Evolutionary conservation across 768 basidiomycete genomes (phyloP).

Genomic region (Imleria badia): DNA sequence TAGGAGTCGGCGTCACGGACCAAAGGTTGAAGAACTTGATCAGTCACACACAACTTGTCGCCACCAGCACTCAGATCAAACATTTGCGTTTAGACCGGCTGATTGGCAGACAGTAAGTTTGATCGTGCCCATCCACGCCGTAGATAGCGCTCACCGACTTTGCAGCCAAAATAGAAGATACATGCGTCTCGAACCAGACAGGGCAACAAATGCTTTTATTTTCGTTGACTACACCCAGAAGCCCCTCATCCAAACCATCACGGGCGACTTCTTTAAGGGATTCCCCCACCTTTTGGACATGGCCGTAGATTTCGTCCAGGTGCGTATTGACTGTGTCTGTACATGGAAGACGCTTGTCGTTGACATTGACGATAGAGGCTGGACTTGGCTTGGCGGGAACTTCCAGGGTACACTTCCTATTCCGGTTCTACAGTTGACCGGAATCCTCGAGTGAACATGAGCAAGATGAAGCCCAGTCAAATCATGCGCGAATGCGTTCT

Average conservation of each 20-base stretch:
- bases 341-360: background rate
- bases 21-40: background rate
- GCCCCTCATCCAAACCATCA: background rate
- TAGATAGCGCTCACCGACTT: background rate
- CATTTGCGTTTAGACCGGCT: background rate
- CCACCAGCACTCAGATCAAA: background rate
- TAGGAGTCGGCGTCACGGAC: no score
- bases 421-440: no score
- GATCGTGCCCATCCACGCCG: background rate
- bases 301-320: background rate
- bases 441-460: background rate
- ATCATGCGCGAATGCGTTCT: background rate
- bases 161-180: no score
- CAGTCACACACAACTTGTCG: background rate
- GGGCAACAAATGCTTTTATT: background rate
- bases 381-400: background rate
- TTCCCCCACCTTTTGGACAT: no score
- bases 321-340: background rate
- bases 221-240: background rate
- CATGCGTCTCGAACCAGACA: background rate
- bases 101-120: background rate
- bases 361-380: background rate
- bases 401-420: background rate
- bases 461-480: background rate
- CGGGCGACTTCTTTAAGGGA: no score